These are phyloP conservation scores for Anaeramoeba flamelloides DNA, from an alignment of 78 protist species.

Conservation along the genomic window DNA sequence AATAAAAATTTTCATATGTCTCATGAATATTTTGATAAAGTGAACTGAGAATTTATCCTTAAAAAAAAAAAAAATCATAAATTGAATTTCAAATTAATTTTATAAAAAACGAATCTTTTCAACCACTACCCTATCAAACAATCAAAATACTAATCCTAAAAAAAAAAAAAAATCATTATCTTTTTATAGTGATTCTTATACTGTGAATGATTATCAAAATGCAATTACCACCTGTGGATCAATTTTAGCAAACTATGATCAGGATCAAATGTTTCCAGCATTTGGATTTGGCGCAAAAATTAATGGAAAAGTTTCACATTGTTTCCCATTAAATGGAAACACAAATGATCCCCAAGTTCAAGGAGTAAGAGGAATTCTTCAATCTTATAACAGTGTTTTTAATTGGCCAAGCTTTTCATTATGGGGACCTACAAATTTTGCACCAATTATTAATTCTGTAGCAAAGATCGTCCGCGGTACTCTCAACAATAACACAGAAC, in stretches of 20 bases:
- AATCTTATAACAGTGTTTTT: slow-evolving; percentile 1
- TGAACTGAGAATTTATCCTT: too few species aligned
- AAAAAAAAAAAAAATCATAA: too few species aligned
- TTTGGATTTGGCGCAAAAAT: slow-evolving; percentile 59
- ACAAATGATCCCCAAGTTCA: neutral
- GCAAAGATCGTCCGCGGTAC: slow-evolving; percentile 5
- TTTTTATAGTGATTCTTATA: slow-evolving; percentile 2
- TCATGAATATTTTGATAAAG: too few species aligned
- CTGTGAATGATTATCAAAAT: slow-evolving; percentile 12
- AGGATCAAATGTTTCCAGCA: slow-evolving; percentile 37
- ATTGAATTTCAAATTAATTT: too few species aligned
- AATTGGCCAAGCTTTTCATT: neutral
- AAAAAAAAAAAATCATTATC: too few species aligned
- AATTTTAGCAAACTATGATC: slow-evolving; percentile 38
- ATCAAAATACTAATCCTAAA: too few species aligned
- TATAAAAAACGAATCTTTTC: too few species aligned
- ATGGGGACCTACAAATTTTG: slow-evolving; percentile 11
- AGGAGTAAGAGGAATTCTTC: slow-evolving; percentile 6
- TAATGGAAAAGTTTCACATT: slow-evolving; percentile 18
- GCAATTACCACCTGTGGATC: slow-evolving; percentile 26
- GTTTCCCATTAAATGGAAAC: slow-evolving; percentile 31
- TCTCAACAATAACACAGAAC: neutral
- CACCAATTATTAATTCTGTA: slow-evolving; percentile 8
- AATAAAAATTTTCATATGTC: too few species aligned
- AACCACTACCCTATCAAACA: too few species aligned